These are phyloP conservation scores for Nectriaceae sp. DNA, from an alignment of 2,329 filamentous ascomycete species.

Conservation along the genomic window DNA sequence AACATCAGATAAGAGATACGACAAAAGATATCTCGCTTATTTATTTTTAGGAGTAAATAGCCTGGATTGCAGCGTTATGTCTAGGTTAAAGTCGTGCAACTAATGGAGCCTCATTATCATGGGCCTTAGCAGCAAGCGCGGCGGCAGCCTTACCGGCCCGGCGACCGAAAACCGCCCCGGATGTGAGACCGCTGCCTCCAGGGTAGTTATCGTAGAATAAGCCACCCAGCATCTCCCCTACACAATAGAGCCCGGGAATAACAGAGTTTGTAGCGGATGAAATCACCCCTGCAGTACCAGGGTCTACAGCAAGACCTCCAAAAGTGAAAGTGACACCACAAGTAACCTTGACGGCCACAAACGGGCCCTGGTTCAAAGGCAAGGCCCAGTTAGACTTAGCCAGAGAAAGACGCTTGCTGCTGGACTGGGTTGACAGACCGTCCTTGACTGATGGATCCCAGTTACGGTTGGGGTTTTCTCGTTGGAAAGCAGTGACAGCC, in stretches of 20 bases:
- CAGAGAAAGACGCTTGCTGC: constrained; percentile 41
- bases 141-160: constrained; percentile 41
- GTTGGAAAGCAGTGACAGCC: constrained; percentile 50
- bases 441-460: constrained; percentile 65
- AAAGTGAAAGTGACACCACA: constrained; percentile 71
- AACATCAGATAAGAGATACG: no score
- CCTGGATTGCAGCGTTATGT: no score
- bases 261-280: constrained; percentile 42
- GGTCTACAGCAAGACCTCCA: constrained; percentile 60
- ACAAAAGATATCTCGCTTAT: no score
- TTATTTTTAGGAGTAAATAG: no score
- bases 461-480: constrained; percentile 44
- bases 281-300: constrained; percentile 55
- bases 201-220: constrained; percentile 66
- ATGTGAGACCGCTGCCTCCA: constrained; percentile 62
- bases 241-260: constrained; percentile 60
- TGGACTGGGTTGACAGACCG: constrained; percentile 61
- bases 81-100: no score
- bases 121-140: no score
- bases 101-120: no score
- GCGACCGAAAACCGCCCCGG: constrained; percentile 55
- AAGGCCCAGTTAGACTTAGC: constrained; percentile 69
- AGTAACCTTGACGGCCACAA: constrained; percentile 63
- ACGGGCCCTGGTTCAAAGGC: constrained; percentile 57
- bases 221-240: constrained; percentile 67